Percentiles rank a stretch among this genome's conserved stretches.
These are phyloP conservation scores for Pseudoturritis turrita DNA, from an alignment of 345 rosid species.

Conservation along the genomic window DNA sequence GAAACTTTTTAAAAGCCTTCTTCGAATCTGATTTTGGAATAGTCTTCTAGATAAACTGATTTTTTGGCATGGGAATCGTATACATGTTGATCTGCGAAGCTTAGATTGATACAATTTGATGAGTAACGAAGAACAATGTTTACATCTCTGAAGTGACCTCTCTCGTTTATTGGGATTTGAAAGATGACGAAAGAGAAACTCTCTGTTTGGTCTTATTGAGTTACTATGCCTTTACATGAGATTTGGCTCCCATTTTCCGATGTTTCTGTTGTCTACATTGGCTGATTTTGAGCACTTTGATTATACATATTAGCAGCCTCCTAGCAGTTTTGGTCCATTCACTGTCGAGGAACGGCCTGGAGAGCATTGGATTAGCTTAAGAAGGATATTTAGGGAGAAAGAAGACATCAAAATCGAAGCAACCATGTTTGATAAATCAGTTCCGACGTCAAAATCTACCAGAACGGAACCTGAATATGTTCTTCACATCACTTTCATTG, in stretches of 20 bases:
- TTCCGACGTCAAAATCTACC: slow-evolving; percentile 40
- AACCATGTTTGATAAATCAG: slow-evolving; percentile 72
- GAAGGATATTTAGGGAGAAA: slow-evolving; percentile 47
- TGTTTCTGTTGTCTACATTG: background rate
- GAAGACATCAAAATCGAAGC: slow-evolving; percentile 82
- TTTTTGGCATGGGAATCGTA: background rate
- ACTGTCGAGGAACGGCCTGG: slow-evolving; percentile 62
- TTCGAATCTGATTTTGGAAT: background rate
- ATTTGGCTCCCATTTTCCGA: background rate
- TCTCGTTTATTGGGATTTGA: background rate
- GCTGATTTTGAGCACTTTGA: background rate
- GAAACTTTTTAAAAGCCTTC: background rate
- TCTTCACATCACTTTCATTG: slow-evolving; percentile 64
- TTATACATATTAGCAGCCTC: slow-evolving; percentile 44
- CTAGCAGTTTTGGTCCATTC: slow-evolving; percentile 45
- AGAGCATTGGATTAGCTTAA: slow-evolving; percentile 86
- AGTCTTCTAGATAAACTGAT: background rate
- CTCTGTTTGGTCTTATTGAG: background rate
- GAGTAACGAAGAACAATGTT: background rate
- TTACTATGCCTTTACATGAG: background rate
- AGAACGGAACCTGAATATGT: slow-evolving; percentile 31
- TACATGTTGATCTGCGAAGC: background rate
- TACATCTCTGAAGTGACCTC: background rate
- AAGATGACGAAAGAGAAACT: background rate
- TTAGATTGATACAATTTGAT: background rate